Evolutionary conservation across 768 basidiomycete species (phyloP), one percentile per base, ranked within the genome.

Genomic region (Phanerochaete carnosa): DNA sequence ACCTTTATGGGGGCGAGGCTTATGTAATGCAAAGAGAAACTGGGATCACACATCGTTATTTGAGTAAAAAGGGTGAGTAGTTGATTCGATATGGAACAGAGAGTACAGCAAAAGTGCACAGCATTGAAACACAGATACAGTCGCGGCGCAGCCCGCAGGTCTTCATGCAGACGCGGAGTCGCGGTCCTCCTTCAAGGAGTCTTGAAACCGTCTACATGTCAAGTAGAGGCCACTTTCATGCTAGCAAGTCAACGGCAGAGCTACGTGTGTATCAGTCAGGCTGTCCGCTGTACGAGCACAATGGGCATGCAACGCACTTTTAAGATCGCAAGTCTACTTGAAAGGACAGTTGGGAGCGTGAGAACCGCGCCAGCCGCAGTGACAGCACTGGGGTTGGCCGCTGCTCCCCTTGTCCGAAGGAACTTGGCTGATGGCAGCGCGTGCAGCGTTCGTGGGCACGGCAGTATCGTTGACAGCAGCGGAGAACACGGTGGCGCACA

Each of bases 341-440:
- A 88, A 87, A 46, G 86, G 86, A 77, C 88, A 89, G 67, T 76
- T 78, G 33, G 85, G 81, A 23, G 83, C 70, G 63, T 82, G 80
- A 12, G 76, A 68, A 35, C 86, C 87, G 66, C 88, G 84, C 78
- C 79, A 87, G 65, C 87, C 87, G 63, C 89, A 90, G 71, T 89
- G 87, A 79, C 87, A 89, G 75, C 89, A 90, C 71, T 89, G 87
- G 60, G 89, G 87, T n/a, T 35, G 33, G 39, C 16, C 19, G 39
- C 39, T 43, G 39, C 39, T 19, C 11, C 39, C 39, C 4, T 8
- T 12, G 39, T 43, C 19, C 5, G 19, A 8, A 43, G 19, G 39
- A 11, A 35, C 33, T 15, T 35, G 8, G 15, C 7, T 15, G 33
- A 15, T 35, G 33, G 33, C 7, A 7, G 33, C 33, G 33, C 15